Conservation (phyloP, 164 flowering plant species). For the Echeveria elegans region DNA sequence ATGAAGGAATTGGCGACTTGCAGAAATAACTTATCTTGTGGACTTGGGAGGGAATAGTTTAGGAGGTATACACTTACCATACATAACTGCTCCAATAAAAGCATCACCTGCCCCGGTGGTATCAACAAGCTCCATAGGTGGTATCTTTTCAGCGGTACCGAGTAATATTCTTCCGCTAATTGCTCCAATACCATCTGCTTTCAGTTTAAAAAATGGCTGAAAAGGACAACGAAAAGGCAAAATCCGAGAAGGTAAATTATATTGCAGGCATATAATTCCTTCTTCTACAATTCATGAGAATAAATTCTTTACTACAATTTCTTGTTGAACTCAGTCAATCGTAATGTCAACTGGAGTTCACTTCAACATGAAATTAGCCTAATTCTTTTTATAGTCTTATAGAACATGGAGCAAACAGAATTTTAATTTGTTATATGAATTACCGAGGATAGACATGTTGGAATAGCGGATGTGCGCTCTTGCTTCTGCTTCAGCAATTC, state of each 20-base stretch:
- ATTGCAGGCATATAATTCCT: too few relatives aligned
- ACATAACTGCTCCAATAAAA: too few relatives aligned
- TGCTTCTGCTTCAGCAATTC: conserved; percentile 42
- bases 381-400: not conserved
- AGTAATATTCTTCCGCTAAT: conserved; percentile 53
- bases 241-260: too few relatives aligned
- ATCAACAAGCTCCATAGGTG: conserved; percentile 72
- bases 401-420: not conserved
- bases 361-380: not conserved
- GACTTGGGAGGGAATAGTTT: not conserved
- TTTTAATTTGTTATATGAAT: not conserved
- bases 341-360: not conserved
- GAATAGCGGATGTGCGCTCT: conserved; percentile 27
- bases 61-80: too few relatives aligned
- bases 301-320: not conserved
- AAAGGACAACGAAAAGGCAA: not conserved
- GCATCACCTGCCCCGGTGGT: conserved; percentile 98
- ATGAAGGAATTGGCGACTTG: too few relatives aligned
- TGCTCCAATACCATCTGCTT: conserved; percentile 55
- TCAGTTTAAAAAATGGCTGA: too few relatives aligned
- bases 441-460: conserved; percentile 62
- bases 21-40: too few relatives aligned
- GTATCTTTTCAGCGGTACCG: conserved; percentile 88
- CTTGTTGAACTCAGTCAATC: not conserved
- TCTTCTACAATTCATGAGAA: too few relatives aligned